phyloP scores from a whole-genome alignment of 1,284 basidiomycete species.

The Tilletia indica region DNA sequence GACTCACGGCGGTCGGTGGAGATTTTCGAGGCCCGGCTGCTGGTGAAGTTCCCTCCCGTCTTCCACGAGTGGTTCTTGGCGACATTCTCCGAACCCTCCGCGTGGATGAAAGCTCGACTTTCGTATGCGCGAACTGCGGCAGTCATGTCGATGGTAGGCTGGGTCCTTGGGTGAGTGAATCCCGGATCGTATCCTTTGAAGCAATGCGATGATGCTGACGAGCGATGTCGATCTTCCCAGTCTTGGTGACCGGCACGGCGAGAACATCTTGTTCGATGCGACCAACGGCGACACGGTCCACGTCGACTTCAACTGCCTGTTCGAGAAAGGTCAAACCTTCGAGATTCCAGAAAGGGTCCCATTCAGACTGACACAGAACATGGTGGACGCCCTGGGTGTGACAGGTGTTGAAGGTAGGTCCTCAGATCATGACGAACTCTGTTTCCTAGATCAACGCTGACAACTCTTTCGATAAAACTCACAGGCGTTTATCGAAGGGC shows the following conservation, averaged over 20 bases:
- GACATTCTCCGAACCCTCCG: slow-evolving; percentile 92
- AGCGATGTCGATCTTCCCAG: slow-evolving; percentile 59
- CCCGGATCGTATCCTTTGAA: background rate
- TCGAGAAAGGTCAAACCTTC: slow-evolving; percentile 78
- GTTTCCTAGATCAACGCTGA: too few species aligned
- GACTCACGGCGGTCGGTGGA: slow-evolving; percentile 15
- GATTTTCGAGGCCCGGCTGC: slow-evolving; percentile 38
- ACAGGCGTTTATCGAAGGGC: slow-evolving; percentile 85
- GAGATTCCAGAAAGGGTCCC: slow-evolving; percentile 91
- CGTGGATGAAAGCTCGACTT: slow-evolving; percentile 85
- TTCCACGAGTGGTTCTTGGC: slow-evolving; percentile 98
- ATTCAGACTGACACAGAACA: slow-evolving; percentile 91
- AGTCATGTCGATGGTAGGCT: slow-evolving; percentile 99
- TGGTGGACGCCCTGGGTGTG: slow-evolving; percentile 88
- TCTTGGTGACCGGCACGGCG: slow-evolving; percentile 93
- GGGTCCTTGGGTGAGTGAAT: slow-evolving; percentile 77
- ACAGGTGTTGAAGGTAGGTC: slow-evolving; percentile 81
- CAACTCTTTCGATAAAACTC: too few species aligned
- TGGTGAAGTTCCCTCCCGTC: slow-evolving; percentile 66
- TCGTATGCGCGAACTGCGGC: slow-evolving; percentile 86
- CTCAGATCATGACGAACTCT: too few species aligned
- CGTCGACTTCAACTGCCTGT: slow-evolving; percentile 97
- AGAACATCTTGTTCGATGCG: slow-evolving; percentile 91
- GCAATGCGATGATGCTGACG: background rate
- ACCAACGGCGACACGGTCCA: slow-evolving; percentile 89